Evolutionary conservation across 2,329 filamentous ascomycete species (phyloP), one percentile per base, ranked within the genome.

Genomic region (Plenodomus biglobosus): DNA sequence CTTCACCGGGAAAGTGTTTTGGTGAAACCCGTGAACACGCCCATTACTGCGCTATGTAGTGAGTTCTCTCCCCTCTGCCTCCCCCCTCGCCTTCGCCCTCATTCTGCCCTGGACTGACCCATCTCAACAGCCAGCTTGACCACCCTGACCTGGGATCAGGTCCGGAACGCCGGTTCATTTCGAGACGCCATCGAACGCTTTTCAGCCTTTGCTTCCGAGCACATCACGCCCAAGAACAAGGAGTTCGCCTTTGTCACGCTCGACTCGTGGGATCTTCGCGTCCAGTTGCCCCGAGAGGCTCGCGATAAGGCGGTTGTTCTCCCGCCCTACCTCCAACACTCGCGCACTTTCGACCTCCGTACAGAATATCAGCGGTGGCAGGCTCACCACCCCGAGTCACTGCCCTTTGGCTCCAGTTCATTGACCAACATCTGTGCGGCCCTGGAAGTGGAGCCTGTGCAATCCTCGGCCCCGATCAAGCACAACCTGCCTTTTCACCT

Each of bases 331-430:
- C 83, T 99, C 51, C 94, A 99, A 78, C 94, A 99, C 78, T 96
- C 94, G 34, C 87, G 94, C 52, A 96, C 92, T 48, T 99, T 97
- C 71, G 94, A 97, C 71, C 83, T 99, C 48, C 88, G 94, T 56
- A 95, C 91, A 66, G 94, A 99, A 76, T 99, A 99, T 73, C 92
- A 96, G 77, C 85, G 92, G 71, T 99, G 94, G 92, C 94, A 97
- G 76, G 90, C 95, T 66, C 92, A 97, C 74, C 94, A 99, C 69
- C 94, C 94, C 34, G 94, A 99, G 77, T 96, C 92, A 48, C 82
- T 99, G 45, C 92, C 94, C 2, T 99, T 97, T 69, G 94, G 92
- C 16, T 92, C 94, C 41, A 96, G 90, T 50, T 95, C 94, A 73
- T 82, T 99, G 58, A 87, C 92, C 64, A 97, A 97, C 75, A 99